phyloP scores from a whole-genome alignment of 2,329 filamentous ascomycete genomes.

The Plectosphaerella cucumerina region DNA sequence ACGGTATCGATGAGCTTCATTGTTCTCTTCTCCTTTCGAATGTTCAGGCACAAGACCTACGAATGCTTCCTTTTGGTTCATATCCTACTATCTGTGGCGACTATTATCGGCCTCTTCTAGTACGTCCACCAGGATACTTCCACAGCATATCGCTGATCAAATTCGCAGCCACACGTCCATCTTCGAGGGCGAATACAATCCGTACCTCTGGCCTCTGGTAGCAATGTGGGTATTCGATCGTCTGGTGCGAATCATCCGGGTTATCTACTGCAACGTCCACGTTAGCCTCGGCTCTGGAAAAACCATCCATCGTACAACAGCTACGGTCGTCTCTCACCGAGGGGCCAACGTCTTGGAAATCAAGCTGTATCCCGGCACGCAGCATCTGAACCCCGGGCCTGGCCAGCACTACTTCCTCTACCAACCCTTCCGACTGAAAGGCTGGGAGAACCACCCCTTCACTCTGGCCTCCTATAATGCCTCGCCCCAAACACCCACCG shows the following conservation, averaged over 20 bases:
- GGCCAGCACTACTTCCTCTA: slow-evolving; percentile 7
- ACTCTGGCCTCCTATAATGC: too few species aligned
- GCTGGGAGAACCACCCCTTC: not conserved
- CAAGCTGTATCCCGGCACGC: too few species aligned
- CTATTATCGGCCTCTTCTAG: too few species aligned
- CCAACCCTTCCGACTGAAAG: slow-evolving; percentile 5
- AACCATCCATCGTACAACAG: not conserved
- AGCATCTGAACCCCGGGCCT: slow-evolving; percentile 2
- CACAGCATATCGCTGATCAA: too few species aligned
- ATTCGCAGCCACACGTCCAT: slow-evolving; percentile 10
- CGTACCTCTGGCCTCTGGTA: slow-evolving; percentile 9
- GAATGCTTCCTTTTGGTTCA: slow-evolving; percentile 46
- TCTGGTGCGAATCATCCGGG: slow-evolving; percentile 1
- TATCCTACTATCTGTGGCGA: slow-evolving; percentile 38
- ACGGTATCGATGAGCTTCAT: slow-evolving; percentile 40
- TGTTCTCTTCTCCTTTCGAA: slow-evolving; percentile 43
- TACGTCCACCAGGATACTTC: too few species aligned
- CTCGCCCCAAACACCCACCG: too few species aligned
- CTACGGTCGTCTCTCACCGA: too few species aligned
- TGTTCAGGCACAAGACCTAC: slow-evolving; percentile 47
- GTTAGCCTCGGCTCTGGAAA: slow-evolving; percentile 13
- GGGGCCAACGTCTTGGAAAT: too few species aligned
- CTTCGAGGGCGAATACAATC: slow-evolving; percentile 10
- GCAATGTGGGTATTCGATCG: slow-evolving; percentile 17
- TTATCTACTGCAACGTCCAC: slow-evolving; percentile 10